These are phyloP conservation scores for Camelina neglecta DNA, from an alignment of 345 rosid species.

Conservation along the genomic window DNA sequence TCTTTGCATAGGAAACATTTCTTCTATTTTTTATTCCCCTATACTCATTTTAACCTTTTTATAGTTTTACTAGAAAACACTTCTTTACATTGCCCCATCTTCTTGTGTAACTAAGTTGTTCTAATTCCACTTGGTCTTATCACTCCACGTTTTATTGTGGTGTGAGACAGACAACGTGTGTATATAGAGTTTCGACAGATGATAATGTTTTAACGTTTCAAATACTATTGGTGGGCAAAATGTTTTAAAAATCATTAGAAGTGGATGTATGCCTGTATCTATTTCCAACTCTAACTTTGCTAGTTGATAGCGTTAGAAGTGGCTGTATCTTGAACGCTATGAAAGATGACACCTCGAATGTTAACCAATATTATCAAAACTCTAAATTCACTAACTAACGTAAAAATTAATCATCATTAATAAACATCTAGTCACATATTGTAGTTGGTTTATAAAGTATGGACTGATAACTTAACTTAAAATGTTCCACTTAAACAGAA, in stretches of 20 bases:
- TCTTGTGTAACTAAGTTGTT: constrained; percentile 37
- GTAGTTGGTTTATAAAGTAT: not conserved
- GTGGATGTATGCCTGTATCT: not conserved
- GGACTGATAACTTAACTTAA: not conserved
- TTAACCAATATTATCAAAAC: not conserved
- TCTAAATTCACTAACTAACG: not conserved
- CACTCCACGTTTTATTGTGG: not conserved
- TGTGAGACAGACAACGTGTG: not conserved
- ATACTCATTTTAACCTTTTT: constrained; percentile 42
- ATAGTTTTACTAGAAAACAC: not conserved
- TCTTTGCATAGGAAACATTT: constrained; percentile 63
- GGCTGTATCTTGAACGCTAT: not conserved
- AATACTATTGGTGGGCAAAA: not conserved
- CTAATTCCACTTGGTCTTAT: constrained; percentile 25
- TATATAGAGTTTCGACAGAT: not conserved
- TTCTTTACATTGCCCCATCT: constrained; percentile 37
- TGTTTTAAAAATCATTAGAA: not conserved
- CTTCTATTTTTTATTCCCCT: constrained; percentile 45
- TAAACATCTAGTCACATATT: not conserved
- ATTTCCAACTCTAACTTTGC: not conserved
- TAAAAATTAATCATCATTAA: not conserved
- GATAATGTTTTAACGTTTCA: not conserved
- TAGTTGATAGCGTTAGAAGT: not conserved
- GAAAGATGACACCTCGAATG: not conserved
- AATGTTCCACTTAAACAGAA: not conserved